phyloP scores from a whole-genome alignment of 1,139 yeast genomes.

The Sugiyamaella castrensis region DNA sequence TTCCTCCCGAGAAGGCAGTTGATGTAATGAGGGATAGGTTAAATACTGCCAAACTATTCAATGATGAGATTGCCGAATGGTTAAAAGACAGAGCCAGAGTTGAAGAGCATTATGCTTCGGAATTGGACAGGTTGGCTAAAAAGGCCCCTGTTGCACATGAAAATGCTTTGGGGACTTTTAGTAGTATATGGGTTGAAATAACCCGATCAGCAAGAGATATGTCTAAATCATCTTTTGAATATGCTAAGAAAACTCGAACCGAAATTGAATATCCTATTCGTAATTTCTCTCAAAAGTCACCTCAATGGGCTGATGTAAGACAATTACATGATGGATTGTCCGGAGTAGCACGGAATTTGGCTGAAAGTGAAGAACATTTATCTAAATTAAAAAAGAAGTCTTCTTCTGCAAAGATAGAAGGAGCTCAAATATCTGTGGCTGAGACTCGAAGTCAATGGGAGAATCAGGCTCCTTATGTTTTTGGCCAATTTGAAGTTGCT shows the following conservation, averaged over 20 bases:
- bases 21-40: slow-evolving; percentile 36
- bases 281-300: slow-evolving; percentile 24
- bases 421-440: slow-evolving; percentile 27
- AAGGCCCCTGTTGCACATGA: slow-evolving; percentile 19
- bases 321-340: slow-evolving; percentile 31
- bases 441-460: slow-evolving; percentile 53
- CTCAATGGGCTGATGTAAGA: slow-evolving; percentile 34
- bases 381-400: slow-evolving; percentile 23
- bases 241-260: slow-evolving; percentile 33
- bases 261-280: slow-evolving; percentile 38
- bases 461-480: slow-evolving; percentile 70
- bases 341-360: slow-evolving; percentile 28
- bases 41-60: slow-evolving; percentile 30
- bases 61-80: slow-evolving; percentile 40
- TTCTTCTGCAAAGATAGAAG: slow-evolving; percentile 21
- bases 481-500: slow-evolving; percentile 71
- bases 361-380: slow-evolving; percentile 25
- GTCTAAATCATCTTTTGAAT: slow-evolving; percentile 32
- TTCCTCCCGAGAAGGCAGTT: slow-evolving; percentile 34
- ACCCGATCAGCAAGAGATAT: slow-evolving; percentile 30
- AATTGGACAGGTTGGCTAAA: slow-evolving; percentile 35
- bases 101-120: slow-evolving; percentile 37
- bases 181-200: slow-evolving; percentile 35
- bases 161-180: slow-evolving; percentile 34
- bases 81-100: slow-evolving; percentile 37